These are phyloP conservation scores for Fusarium clavum DNA, from an alignment of 2,329 filamentous ascomycete species.

Conservation along the genomic window DNA sequence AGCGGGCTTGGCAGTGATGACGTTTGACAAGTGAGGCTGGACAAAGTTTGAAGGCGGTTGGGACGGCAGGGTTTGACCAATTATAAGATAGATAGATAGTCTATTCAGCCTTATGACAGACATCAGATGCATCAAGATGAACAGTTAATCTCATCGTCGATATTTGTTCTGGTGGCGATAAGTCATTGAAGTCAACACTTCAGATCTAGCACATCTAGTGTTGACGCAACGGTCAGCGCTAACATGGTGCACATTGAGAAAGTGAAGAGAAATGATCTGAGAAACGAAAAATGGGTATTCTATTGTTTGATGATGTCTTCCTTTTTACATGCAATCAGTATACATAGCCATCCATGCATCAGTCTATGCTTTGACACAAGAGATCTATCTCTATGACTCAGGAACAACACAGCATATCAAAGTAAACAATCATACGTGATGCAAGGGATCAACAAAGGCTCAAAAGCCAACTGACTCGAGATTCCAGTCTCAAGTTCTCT, in stretches of 20 bases:
- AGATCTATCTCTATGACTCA: neutral
- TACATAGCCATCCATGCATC: neutral
- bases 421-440: neutral
- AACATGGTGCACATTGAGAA: neutral
- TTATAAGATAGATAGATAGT: neutral
- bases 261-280: neutral
- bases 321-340: neutral
- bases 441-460: neutral
- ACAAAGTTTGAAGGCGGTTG: neutral
- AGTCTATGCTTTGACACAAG: neutral
- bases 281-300: neutral
- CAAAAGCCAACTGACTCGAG: neutral
- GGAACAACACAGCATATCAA: neutral
- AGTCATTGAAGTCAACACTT: too few relatives aligned
- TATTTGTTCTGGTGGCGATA: neutral
- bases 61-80: neutral
- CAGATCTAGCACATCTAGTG: neutral
- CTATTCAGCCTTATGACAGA: fast-evolving
- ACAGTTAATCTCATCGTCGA: too few relatives aligned
- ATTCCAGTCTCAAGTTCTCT: neutral
- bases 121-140: neutral
- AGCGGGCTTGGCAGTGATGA: conserved; percentile 11
- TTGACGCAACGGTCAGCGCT: neutral
- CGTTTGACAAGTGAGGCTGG: neutral
- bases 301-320: neutral